Base-by-base conservation (phyloP, 2,329 filamentous ascomycete species). In the Thelonectria olida region DNA sequence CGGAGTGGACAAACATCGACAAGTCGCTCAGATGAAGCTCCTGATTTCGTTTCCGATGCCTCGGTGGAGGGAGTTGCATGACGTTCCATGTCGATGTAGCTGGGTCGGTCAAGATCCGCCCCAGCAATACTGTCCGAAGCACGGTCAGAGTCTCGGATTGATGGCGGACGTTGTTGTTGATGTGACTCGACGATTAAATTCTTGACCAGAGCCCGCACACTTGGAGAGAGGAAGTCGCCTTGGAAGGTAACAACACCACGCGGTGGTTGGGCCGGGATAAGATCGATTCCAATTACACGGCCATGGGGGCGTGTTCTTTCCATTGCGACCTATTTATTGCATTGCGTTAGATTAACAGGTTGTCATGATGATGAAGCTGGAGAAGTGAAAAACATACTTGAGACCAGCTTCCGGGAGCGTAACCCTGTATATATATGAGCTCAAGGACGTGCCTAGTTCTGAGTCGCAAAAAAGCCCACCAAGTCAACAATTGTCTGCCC, bases 191-290 rank as follows among this genome's bases (percentile, higher is more conserved):
- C 79, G 39, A 99, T 86, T 72, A 94, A 96, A 5, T 88, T 84
- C 74, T 90, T 90, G 38, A 97, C 89, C 75, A 95, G 86, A 20
- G 82, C 84, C 75, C 91, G 91, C n/a, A 97, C 89, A 2, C 80
- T 78, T 0, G 88, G 84, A 6, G 89, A 91, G 39, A 98, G 82
- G 67, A 99, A 98, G 75, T 99, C 92, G 48, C 96, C 96, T 78
- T 99, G 96, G 58, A 99, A 93, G 2, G 93, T 93, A 25, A 92
- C 94, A n/a, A 97, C 93, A 20, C 96, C 96, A 72, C 86, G 88
- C 0, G 96, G 96, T 5, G 96, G 95, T 74, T 95, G 91, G 0
- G 93, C 92, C 5, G 96, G 96, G 66, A 99, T 93, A 52, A 99
- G 86, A 75, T 99, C 96, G 71, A 99, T 95, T 10, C 96, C 96